These are phyloP conservation scores for Neocucurbitaria cava DNA, from an alignment of 2,329 filamentous ascomycete species.

Conservation along the genomic window DNA sequence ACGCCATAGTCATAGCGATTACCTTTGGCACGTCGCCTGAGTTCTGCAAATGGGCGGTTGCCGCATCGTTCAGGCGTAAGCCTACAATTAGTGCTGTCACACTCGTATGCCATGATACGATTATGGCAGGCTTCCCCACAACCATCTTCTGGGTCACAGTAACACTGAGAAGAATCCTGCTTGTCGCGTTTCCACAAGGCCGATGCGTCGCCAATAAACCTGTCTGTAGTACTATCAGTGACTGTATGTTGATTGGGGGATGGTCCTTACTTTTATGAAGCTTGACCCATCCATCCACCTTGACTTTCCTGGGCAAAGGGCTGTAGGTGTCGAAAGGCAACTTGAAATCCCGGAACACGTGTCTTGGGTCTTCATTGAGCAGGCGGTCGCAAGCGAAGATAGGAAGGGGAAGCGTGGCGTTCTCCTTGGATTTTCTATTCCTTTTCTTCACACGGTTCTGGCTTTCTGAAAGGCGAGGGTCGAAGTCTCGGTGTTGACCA, in stretches of 20 bases:
- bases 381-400: conserved; percentile 78
- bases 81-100: conserved; percentile 87
- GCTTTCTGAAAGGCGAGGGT: conserved; percentile 56
- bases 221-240: conserved; percentile 63
- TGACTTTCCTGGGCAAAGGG: conserved; percentile 83
- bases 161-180: conserved; percentile 73
- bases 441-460: conserved; percentile 49
- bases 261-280: conserved; percentile 79
- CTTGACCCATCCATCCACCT: conserved; percentile 91
- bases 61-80: conserved; percentile 75
- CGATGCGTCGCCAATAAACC: conserved; percentile 85
- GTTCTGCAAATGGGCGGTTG: conserved; percentile 85
- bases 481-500: conserved; percentile 68
- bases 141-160: conserved; percentile 66
- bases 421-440: conserved; percentile 52
- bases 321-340: conserved; percentile 90
- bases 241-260: conserved; percentile 9
- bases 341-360: conserved; percentile 75
- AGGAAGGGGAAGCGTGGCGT: conserved; percentile 72
- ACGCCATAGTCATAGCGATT: conserved; percentile 92
- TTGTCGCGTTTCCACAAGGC: conserved; percentile 83
- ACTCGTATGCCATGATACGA: conserved; percentile 96
- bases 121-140: conserved; percentile 94
- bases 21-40: conserved; percentile 71
- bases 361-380: conserved; percentile 64